Conservation (phyloP, 1,139 yeast species). For the Kodamaea sp. region DNA sequence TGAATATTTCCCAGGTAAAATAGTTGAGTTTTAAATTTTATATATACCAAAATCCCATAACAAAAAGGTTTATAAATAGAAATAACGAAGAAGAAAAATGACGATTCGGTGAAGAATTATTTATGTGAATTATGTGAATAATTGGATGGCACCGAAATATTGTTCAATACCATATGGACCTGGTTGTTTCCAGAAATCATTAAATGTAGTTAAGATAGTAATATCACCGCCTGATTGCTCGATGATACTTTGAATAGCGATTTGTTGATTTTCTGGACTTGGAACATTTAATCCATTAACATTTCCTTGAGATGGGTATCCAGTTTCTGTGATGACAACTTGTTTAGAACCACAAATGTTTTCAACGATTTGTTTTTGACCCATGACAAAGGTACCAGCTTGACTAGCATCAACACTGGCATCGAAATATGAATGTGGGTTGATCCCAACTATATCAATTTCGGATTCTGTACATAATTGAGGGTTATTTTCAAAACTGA, state of each 20-base stretch:
- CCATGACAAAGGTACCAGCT: conserved; percentile 69
- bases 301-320: conserved; percentile 77
- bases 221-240: conserved; percentile 54
- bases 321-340: conserved; percentile 73
- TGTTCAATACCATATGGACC: conserved; percentile 85
- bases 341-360: conserved; percentile 50
- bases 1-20: conserved; percentile 58
- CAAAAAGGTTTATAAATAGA: too few species aligned
- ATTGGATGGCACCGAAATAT: conserved; percentile 66
- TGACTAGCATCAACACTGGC: conserved; percentile 53
- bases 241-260: conserved; percentile 57
- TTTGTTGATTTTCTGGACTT: conserved; percentile 59
- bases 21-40: conserved; percentile 47
- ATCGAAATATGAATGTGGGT: conserved; percentile 85
- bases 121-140: conserved; percentile 22
- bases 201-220: conserved; percentile 69
- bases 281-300: conserved; percentile 75
- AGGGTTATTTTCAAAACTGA: conserved; percentile 60
- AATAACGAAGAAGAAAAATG: too few species aligned
- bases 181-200: conserved; percentile 86
- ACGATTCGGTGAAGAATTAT: neutral
- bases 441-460: conserved; percentile 63
- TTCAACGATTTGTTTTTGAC: conserved; percentile 55
- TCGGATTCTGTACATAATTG: conserved; percentile 62
- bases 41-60: neutral